These are phyloP conservation scores for Mycena epipterygia DNA, from an alignment of 768 basidiomycete species.

Conservation along the genomic window DNA sequence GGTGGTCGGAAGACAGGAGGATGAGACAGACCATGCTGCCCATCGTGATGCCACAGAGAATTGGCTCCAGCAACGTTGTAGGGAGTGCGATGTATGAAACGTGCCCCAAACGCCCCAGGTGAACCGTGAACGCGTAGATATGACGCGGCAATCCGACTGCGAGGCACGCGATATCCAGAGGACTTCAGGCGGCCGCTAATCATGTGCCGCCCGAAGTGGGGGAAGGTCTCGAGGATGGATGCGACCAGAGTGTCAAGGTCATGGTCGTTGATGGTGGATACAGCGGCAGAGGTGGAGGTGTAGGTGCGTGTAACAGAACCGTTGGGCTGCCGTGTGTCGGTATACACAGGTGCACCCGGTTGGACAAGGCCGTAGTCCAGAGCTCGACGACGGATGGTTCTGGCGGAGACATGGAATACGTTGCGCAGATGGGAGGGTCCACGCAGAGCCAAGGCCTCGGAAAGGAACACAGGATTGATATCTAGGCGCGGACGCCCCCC, in stretches of 20 bases:
- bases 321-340: background rate
- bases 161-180: background rate
- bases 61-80: background rate
- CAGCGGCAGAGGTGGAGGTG: background rate
- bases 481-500: background rate
- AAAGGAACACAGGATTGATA: background rate
- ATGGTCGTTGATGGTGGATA: background rate
- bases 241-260: background rate
- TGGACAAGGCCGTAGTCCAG: background rate
- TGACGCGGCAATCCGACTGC: background rate
- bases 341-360: background rate
- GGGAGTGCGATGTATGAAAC: background rate
- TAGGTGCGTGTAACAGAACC: background rate
- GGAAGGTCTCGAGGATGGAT: background rate
- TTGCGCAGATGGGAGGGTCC: background rate
- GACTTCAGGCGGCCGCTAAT: background rate
- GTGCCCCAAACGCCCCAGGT: background rate
- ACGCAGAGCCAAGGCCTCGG: background rate
- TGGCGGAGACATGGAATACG: background rate
- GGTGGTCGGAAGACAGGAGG: background rate
- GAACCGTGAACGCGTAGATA: background rate
- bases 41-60: background rate
- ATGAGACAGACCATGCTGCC: background rate
- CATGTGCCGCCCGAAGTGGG: background rate
- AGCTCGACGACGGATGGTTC: background rate